Percentiles rank a stretch among this genome's conserved stretches.
These are phyloP conservation scores for Trypanosoma vivax DNA, from an alignment of 208 protist species.

Conservation along the genomic window DNA sequence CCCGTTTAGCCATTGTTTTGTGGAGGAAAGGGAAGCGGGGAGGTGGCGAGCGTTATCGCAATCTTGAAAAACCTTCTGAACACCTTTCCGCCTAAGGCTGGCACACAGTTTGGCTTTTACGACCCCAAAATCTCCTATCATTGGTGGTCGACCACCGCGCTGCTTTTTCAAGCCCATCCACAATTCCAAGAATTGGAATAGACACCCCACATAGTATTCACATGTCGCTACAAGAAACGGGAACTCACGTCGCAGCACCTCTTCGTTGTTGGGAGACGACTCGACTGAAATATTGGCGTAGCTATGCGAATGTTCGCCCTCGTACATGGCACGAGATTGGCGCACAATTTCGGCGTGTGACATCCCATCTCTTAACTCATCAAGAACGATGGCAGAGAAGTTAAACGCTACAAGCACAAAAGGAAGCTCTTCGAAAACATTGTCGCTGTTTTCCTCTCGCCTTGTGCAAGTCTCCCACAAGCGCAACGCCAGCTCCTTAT, in stretches of 20 bases:
- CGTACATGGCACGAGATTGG: neutral
- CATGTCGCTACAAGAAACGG: conserved; percentile 25
- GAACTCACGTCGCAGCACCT: conserved; percentile 19
- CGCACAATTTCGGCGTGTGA: conserved; percentile 1
- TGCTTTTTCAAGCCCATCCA: conserved; percentile 25
- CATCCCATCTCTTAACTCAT: conserved; percentile 16
- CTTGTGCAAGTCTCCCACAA: conserved; percentile 55
- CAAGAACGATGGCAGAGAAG: conserved; percentile 51
- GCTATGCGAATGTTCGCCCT: neutral
- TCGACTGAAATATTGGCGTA: neutral
- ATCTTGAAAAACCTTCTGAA: conserved; percentile 5
- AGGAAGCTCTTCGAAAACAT: conserved; percentile 40
- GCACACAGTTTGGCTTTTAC: conserved; percentile 21
- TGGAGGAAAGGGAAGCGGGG: neutral
- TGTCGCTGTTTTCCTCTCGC: neutral
- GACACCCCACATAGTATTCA: conserved; percentile 32
- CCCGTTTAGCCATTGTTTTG: too few relatives aligned
- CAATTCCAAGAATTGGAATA: conserved; percentile 29
- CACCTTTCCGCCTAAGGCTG: conserved; percentile 18
- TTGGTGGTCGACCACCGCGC: conserved; percentile 14
- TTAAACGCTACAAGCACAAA: conserved; percentile 78
- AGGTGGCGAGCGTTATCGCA: neutral
- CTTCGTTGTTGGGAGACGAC: neutral
- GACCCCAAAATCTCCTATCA: conserved; percentile 29
- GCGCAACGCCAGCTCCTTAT: conserved; percentile 30